Conservation (phyloP, 2,329 filamentous ascomycete genomes). For the Alternaria novae-zelandiae region DNA sequence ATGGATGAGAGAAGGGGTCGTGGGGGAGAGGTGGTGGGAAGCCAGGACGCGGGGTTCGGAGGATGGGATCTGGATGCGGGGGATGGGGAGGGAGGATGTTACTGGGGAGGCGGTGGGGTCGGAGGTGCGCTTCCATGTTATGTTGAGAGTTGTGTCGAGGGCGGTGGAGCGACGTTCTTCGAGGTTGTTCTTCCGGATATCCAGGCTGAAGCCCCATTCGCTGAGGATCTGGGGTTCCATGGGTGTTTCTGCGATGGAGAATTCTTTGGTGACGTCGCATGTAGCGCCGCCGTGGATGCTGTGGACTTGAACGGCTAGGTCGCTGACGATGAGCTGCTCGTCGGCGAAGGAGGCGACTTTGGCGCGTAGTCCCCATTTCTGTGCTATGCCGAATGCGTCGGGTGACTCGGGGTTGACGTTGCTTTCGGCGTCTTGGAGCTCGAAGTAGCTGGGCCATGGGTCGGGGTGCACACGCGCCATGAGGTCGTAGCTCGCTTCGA, state of each 20-base stretch:
- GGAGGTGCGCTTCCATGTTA: conserved; percentile 74
- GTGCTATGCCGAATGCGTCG: conserved; percentile 69
- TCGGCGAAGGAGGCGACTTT: conserved; percentile 76
- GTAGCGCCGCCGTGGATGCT: conserved; percentile 67
- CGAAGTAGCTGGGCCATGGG: conserved; percentile 88
- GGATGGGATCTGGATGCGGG: conserved; percentile 79
- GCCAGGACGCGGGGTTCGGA: conserved; percentile 85
- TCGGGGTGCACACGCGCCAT: conserved; percentile 77
- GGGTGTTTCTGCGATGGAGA: conserved; percentile 32
- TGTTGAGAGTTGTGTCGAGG: conserved; percentile 75
- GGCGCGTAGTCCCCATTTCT: conserved; percentile 81
- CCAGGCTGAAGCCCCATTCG: conserved; percentile 74
- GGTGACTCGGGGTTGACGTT: conserved; percentile 42
- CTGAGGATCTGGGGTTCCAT: conserved; percentile 73
- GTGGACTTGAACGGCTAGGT: conserved; percentile 68
- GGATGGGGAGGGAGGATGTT: conserved; percentile 72
- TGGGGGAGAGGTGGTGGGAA: conserved; percentile 48
- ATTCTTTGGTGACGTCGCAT: conserved; percentile 54
- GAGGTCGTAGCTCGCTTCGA: conserved; percentile 91
- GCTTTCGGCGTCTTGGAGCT: conserved; percentile 56
- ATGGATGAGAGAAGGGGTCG: conserved; percentile 35
- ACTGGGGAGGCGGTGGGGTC: conserved; percentile 38
- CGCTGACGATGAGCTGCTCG: conserved; percentile 66
- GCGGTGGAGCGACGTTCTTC: conserved; percentile 81
- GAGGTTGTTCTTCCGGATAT: conserved; percentile 76